Base-by-base conservation (phyloP, 768 basidiomycete genomes). In the Boletus rubropictus region DNA sequence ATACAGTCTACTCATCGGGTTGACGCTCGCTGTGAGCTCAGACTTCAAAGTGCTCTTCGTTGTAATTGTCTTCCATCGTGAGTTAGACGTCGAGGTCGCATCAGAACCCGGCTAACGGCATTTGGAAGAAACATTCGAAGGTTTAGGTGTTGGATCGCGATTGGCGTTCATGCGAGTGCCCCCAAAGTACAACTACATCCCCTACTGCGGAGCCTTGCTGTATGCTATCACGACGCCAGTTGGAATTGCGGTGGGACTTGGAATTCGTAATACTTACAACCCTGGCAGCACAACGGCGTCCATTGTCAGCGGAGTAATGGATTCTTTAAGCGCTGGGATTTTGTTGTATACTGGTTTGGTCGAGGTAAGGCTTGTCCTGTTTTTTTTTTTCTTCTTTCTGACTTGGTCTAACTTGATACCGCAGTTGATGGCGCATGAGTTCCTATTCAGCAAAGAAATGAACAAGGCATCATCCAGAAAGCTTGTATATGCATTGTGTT, bases 1-100 rank as follows among this genome's bases (percentile, higher is more conserved):
- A 10, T 31, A 1, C 52, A 91, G 89, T 64, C 59, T 92, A 7
- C 73, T 95, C 40, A 87, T 96, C 51, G 94, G 94, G 1, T 70
- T 97, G 27, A 94, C 95, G 0, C 78, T 97, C 33, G 93, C 92
- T n/a, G 89, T 93, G n/a, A 81, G 84, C 56, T 68, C 75, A 4
- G 63, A 78, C 29, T 96, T 97, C 70, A 89, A 79, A 53, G 67
- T 85, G 15, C 78, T 99, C n/a, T 92, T 96, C 63, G 70, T 90
- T 49, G 95, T 98, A 42, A 64, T 96, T 21, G 69, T 92, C 57
- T 93, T 94, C 69, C 95, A 97, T 60, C 94, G 91, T 92, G 63
- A 61, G 87, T 79, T 14, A 6, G 14, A n/a, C 10, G 10, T 44
- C 22, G n/a, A 41, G 28, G 5, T 40, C 21, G 11, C 2, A 11